Conservation (phyloP, 495 filamentous ascomycete species). For the Durotheca rogersii region DNA sequence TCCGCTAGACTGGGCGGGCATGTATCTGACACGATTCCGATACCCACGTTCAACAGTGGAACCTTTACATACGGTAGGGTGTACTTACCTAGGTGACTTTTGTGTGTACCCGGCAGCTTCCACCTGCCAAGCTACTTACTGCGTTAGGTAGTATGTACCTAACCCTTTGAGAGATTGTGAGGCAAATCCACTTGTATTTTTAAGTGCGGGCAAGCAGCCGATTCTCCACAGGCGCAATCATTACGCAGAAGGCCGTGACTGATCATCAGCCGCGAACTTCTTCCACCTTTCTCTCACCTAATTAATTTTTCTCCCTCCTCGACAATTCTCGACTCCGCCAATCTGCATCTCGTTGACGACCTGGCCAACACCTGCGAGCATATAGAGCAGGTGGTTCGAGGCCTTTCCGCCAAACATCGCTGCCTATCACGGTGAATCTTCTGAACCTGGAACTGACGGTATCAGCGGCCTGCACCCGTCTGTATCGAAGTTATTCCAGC, state of each 20-base stretch:
- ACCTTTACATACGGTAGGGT: no score
- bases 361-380: conserved; percentile 5
- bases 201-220: conserved; percentile 12
- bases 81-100: no score
- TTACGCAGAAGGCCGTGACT: conserved; percentile 30
- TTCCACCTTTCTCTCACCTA: conserved; percentile 20
- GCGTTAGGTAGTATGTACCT: no score
- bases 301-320: conserved; percentile 16
- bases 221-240: conserved; percentile 20
- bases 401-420: not conserved
- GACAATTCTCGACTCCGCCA: conserved; percentile 17
- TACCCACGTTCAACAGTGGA: no score
- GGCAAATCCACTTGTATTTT: conserved; percentile 15
- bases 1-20: no score
- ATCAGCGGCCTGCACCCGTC: conserved; percentile 41
- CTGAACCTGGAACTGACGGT: conserved; percentile 26
- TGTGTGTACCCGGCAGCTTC: no score
- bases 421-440: conserved; percentile 4
- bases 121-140: no score
- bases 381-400: conserved; percentile 2
- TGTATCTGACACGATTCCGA: no score
- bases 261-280: conserved; percentile 32
- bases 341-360: conserved; percentile 14
- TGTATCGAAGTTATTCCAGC: conserved; percentile 28
- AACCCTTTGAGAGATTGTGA: no score